Conservation (phyloP, 805 yeast species). For the Metschnikowia amazonensis region DNA sequence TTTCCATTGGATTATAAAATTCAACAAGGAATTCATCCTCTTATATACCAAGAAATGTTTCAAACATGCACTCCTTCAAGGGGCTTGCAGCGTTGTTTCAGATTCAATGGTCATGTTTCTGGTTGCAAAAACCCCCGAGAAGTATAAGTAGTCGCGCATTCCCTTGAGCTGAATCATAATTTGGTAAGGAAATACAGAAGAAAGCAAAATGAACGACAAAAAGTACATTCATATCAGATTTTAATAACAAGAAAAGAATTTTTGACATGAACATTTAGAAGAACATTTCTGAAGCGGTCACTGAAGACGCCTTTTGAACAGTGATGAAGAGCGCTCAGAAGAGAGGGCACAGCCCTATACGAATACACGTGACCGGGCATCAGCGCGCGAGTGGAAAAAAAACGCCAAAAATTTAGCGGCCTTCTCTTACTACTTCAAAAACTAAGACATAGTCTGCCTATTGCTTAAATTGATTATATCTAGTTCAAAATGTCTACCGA, state of each 20-base stretch:
- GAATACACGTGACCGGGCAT: slow-evolving; percentile 14
- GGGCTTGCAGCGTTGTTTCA: slow-evolving; percentile 2
- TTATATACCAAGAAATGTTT: not conserved
- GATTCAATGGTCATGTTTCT: not conserved
- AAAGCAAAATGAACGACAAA: not conserved
- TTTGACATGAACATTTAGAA: not conserved
- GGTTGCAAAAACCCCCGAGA: not conserved
- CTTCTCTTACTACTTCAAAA: slow-evolving; percentile 15
- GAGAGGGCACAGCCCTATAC: slow-evolving; percentile 11
- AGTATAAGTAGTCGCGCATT: slow-evolving; percentile 1
- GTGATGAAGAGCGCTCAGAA: not conserved
- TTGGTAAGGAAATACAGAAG: not conserved
- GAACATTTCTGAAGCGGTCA: not conserved
- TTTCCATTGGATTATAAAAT: not conserved
- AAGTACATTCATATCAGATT: not conserved
- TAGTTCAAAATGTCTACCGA: slow-evolving; percentile 46
- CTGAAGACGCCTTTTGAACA: not conserved
- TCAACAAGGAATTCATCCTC: too few species aligned
- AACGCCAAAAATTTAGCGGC: slow-evolving; percentile 9
- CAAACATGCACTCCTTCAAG: not conserved
- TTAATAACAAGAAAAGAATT: not conserved
- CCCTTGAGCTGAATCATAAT: not conserved
- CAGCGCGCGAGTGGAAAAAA: slow-evolving; percentile 9
- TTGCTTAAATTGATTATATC: slow-evolving; percentile 49
- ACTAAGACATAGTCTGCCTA: slow-evolving; percentile 49